Evolutionary conservation across 2,329 filamentous ascomycete species (phyloP), one percentile per base, ranked within the genome.

Genomic region (Xylariaceae sp.): DNA sequence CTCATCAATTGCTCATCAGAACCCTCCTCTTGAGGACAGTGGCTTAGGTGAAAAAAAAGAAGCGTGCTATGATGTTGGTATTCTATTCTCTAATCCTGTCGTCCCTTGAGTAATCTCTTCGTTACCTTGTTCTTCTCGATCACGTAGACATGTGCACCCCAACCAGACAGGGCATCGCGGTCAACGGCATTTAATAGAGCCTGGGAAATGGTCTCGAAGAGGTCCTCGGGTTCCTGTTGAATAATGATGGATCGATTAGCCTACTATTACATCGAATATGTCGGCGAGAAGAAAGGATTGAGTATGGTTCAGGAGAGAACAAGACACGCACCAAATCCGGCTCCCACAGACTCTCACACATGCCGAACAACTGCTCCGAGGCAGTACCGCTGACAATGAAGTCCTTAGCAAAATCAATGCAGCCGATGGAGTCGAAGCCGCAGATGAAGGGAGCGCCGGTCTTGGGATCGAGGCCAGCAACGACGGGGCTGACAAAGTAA

Each of bases 101-200:
- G 87, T 73, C 92, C 92, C 86, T 97, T 97, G 76, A 99, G 82
- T 86, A 99, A 86, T 75, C 94, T 85, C 88, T 97, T 97, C 72
- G 94, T 97, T 65, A 99, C 90, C 89, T 97, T 97, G 80, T 96
- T 92, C 85, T 99, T 99, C 82, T 97, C 94, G 76, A 99, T 96
- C 73, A 99, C 96, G 80, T 97, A 99, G 69, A 99, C 94, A 73
- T 99, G 92, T 45, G 94, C 94, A 74, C 94, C 94, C 94, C 94
- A 97, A 66, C 94, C 94, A 44, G 93, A 97, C 65, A 99, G 82
- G 56, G 94, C 94, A 77, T 99, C 94, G 78, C 94, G 85, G 77
- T 99, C 94, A 60, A 97, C 90, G 61, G 94, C 94, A 77, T 95
- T 97, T 68, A 99, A 83, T 62, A 99, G 83, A 55, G 93, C 87